Evolutionary conservation across 305 asterid species (phyloP), one percentile per base, ranked within the genome.

Genomic region (Solanum hybrid): DNA sequence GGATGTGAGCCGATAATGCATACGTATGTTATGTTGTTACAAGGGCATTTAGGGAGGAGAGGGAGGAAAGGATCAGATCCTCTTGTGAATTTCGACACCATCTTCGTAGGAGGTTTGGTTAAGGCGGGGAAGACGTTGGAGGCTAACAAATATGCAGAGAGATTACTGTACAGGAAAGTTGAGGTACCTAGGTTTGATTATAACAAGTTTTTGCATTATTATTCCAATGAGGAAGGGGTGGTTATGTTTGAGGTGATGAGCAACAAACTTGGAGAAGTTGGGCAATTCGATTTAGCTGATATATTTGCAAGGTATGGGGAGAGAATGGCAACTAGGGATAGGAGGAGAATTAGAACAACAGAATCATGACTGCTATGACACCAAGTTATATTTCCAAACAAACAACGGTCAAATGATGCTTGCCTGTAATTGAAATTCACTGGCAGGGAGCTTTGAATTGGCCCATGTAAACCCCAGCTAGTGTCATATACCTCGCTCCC

Each of bases 1-100:
- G 98, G 98, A n/a, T 95, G 98, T 51, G 98, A 96, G 93, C 99
- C 99, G 2, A 96, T 91, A 3, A 97, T 97, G 99, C 99, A 97
- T 90, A 97, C 98, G 0, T 97, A 97, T 85, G 92, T 97, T 45
- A 95, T 97, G 98, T 88, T 97, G 91, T 88, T 97, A 93, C 98
- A 97, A 91, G 98, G 98, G 69, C 97, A 97, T 92, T 78, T 97
- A 90, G 99, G 98, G 86, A 97, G 91, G 94, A 92, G 96, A 89
- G 99, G 99, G 91, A 92, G 99, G 89, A 95, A 91, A 88, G 99
- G 99, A 79, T 92, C 92, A 1, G 99, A 97, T 88, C 99, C 98
- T 1, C 91, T 97, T 91, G 97, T 96, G 71, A 97, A 97, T 89
- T 97, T 97, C 24, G 98, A 97, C 73, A 97, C 98, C 27, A 96